Evolutionary conservation across 352 stramenopile species (phyloP), one percentile per base, ranked within the genome.

Genomic region (Achlya hypogyna): DNA sequence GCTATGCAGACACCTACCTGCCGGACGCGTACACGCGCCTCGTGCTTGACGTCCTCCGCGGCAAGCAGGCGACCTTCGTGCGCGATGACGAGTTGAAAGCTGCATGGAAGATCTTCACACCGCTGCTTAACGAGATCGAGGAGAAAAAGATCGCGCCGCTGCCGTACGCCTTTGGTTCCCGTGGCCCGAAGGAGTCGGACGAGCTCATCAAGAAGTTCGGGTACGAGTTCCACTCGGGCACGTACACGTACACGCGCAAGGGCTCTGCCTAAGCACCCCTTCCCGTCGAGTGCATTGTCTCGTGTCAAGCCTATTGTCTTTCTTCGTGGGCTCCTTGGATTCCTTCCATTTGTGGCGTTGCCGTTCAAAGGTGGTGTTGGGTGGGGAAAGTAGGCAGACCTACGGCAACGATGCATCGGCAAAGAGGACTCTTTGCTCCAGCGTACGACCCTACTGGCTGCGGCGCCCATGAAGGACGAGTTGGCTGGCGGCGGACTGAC

Each of bases 101-200:
- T 5, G 86, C 91, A 51, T 99, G 97, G 97, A 91, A 98, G 72
- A 98, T 99, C 58, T 99, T 99, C 73, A 98, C 96, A 45, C 97
- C 96, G 25, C 74, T 99, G 40, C 80, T 99, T n/a, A 79, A 99
- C 64, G 73, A 91, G 71, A 98, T 99, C 69, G 96, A 99, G 63
- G 58, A 60, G 52, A 79, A 97, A 71, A 94, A 95, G 69, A 76
- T 98, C 25, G 78, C 84, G 62, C 95, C 97, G n/a, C 66, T 96
- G 51, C 76, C 80, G 28, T 99, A 99, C 76, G 74, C 83, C 47
- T 96, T 95, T 59, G 96, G 96, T 69, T 96, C 90, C 31, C 86
- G 88, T 25, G 97, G 97, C 4, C 97, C 97, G 29, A 79, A 81
- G 65, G 87, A 97, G 65, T 95, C 86, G 62, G 89, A 98, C 72